A percentile compares a stretch with the other conserved stretches of the same genome.
phyloP scores from a whole-genome alignment of 495 filamentous ascomycete genomes.

The Podospora pseudocomata region DNA sequence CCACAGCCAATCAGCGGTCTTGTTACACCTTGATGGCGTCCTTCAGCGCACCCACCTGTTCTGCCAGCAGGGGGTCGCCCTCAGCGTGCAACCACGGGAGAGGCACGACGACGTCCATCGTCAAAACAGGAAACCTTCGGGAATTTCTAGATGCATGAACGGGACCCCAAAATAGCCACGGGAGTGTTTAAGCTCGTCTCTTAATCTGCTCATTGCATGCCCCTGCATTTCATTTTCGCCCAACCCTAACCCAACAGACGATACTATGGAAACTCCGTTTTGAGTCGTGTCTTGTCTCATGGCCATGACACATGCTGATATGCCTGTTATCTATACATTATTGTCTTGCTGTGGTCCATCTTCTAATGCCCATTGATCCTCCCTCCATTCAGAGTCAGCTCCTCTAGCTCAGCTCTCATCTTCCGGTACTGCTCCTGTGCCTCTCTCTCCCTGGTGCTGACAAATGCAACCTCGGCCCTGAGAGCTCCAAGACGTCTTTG shows the following conservation, averaged over 20 bases:
- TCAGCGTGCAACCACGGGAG: background rate
- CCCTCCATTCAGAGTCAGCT: slow-evolving; percentile 35
- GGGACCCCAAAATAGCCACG: background rate
- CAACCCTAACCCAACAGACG: background rate
- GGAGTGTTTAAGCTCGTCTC: background rate
- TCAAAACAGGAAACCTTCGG: background rate
- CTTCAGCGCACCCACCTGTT: background rate
- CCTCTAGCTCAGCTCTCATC: slow-evolving; percentile 73
- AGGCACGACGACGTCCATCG: background rate
- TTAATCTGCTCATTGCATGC: background rate
- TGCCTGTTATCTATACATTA: background rate
- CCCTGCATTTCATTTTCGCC: background rate
- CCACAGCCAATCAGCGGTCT: background rate
- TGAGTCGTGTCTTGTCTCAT: background rate
- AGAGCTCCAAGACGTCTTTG: slow-evolving; percentile 68
- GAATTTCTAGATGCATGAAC: background rate
- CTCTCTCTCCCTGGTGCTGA: slow-evolving; percentile 80
- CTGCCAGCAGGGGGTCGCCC: background rate
- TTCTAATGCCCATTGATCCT: slow-evolving; percentile 20
- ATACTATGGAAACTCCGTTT: too few species aligned
- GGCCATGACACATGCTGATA: background rate
- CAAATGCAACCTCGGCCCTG: slow-evolving; percentile 76
- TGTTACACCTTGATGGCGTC: background rate
- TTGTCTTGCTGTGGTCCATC: background rate
- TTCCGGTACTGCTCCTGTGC: slow-evolving; percentile 80